Percentiles rank a stretch among this genome's conserved stretches.
Evolutionary conservation across 2,329 filamentous ascomycete species (phyloP).

Genomic region (Cladosporium sp.): DNA sequence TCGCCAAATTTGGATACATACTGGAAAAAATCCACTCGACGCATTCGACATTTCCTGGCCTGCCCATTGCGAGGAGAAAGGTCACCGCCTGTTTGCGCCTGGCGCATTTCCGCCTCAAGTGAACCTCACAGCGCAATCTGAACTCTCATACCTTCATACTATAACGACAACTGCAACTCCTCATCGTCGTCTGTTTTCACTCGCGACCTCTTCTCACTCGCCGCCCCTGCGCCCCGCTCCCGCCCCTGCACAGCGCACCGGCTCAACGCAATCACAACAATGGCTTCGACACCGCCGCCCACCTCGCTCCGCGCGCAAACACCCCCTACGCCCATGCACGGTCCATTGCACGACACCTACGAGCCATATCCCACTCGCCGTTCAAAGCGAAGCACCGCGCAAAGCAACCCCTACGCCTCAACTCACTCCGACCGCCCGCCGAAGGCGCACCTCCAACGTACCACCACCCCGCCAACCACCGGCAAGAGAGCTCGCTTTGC

Average conservation of each 20-base stretch:
- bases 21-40: neutral
- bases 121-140: neutral
- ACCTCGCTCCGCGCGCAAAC: slow-evolving; percentile 53
- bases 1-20: neutral
- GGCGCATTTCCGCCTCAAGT: slow-evolving; percentile 5
- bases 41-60: neutral
- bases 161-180: neutral
- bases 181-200: neutral
- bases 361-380: slow-evolving; percentile 65
- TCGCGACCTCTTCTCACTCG: neutral
- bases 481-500: slow-evolving; percentile 45
- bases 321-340: slow-evolving; percentile 68
- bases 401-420: slow-evolving; percentile 48
- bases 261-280: slow-evolving; percentile 16
- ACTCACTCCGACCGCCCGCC: slow-evolving; percentile 36
- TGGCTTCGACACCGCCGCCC: slow-evolving; percentile 17
- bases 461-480: slow-evolving; percentile 28
- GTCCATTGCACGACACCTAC: slow-evolving; percentile 64
- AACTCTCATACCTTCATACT: neutral
- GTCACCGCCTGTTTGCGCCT: slow-evolving; percentile 16
- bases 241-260: slow-evolving; percentile 13
- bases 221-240: slow-evolving; percentile 11
- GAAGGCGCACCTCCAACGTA: slow-evolving; percentile 12
- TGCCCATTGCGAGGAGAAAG: neutral
- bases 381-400: slow-evolving; percentile 32